Evolutionary conservation across 768 basidiomycete species (phyloP).

Genomic region (Rhodotorula paludigena): DNA sequence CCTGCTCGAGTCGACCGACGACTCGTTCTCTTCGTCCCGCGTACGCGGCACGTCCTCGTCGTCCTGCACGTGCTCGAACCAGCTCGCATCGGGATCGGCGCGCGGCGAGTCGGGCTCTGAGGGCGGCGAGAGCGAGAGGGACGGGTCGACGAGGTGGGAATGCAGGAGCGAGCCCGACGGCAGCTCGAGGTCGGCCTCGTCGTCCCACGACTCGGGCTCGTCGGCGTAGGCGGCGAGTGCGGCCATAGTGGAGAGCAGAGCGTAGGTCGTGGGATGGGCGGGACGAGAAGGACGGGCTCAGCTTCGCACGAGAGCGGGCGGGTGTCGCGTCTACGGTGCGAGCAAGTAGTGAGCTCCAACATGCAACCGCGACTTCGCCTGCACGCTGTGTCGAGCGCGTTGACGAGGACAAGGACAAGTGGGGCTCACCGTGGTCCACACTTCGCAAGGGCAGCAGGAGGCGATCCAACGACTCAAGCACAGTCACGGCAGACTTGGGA

Average conservation of each 20-base stretch:
- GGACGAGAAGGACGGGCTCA: not conserved
- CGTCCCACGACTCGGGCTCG: conserved; percentile 29
- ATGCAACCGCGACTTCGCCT: too few species aligned
- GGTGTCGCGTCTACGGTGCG: too few species aligned
- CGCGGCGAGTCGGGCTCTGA: not conserved
- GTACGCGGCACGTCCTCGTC: not conserved
- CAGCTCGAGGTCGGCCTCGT: conserved; percentile 24
- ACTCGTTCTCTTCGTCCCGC: conserved; percentile 11
- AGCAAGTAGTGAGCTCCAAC: too few species aligned
- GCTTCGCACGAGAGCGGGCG: not conserved
- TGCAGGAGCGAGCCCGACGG: not conserved
- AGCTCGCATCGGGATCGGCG: not conserved
- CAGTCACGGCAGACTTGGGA: too few species aligned
- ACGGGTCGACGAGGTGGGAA: not conserved
- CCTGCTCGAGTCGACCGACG: conserved; percentile 7
- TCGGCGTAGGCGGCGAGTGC: not conserved
- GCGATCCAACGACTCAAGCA: too few species aligned
- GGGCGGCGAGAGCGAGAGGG: not conserved
- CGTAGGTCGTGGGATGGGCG: not conserved
- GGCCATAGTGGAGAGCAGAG: not conserved
- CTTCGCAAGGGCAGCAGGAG: too few species aligned
- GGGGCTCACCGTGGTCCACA: too few species aligned
- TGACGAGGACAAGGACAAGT: too few species aligned
- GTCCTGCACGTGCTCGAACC: not conserved
- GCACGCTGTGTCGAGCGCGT: too few species aligned